Conservation (phyloP, 2,329 filamentous ascomycete species). For the Fusarium siculi region DNA sequence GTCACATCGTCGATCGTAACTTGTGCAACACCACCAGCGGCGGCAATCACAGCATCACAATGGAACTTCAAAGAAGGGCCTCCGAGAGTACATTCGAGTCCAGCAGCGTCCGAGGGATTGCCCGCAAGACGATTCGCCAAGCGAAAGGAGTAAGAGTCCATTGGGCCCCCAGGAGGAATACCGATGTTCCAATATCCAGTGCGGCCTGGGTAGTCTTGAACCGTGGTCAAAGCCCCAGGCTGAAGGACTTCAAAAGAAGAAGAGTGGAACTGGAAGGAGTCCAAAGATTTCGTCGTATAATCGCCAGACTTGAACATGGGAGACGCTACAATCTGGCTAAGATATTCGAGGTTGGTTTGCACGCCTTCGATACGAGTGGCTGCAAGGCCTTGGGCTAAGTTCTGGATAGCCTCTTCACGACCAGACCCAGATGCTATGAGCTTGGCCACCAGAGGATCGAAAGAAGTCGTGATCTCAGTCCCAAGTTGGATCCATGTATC, state of each 20-base stretch:
- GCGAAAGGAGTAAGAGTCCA: slow-evolving; percentile 52
- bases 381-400: slow-evolving; percentile 69
- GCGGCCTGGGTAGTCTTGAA: slow-evolving; percentile 56
- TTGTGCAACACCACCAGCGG: slow-evolving; percentile 46
- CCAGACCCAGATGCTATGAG: slow-evolving; percentile 72
- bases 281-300: slow-evolving; percentile 50
- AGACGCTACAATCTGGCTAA: slow-evolving; percentile 45
- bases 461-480: slow-evolving; percentile 77
- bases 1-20: slow-evolving; percentile 42
- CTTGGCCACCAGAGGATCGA: slow-evolving; percentile 82
- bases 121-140: slow-evolving; percentile 51
- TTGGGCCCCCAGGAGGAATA: slow-evolving; percentile 54
- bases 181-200: slow-evolving; percentile 52
- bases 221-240: slow-evolving; percentile 49
- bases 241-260: slow-evolving; percentile 51
- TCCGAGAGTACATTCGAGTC: slow-evolving; percentile 49
- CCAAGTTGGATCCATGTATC: slow-evolving; percentile 76
- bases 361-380: slow-evolving; percentile 51
- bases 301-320: slow-evolving; percentile 42
- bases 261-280: slow-evolving; percentile 44
- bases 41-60: slow-evolving; percentile 45
- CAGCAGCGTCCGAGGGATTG: slow-evolving; percentile 45
- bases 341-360: slow-evolving; percentile 51
- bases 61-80: slow-evolving; percentile 52
- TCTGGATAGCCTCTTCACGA: slow-evolving; percentile 70